Evolutionary conservation across 495 filamentous ascomycete genomes (phyloP).

Genomic region (Penicillium riverlandense): DNA sequence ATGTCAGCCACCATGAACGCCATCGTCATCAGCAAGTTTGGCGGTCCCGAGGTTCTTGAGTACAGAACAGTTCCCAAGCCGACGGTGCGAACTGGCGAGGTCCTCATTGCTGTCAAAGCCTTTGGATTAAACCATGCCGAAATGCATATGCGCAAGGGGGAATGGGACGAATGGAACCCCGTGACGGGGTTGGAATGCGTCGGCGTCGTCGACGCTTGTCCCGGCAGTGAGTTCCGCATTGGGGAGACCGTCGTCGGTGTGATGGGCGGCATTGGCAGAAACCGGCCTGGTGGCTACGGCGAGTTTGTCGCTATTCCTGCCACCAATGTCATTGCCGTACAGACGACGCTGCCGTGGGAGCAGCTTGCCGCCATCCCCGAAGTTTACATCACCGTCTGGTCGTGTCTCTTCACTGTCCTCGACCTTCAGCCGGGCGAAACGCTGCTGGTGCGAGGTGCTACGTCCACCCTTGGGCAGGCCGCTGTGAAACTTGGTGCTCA

Average conservation of each 20-base stretch:
- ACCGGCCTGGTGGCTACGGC: no score
- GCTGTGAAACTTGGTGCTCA: slow-evolving; percentile 38
- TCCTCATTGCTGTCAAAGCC: slow-evolving; percentile 31
- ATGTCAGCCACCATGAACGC: slow-evolving; percentile 24
- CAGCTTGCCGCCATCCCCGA: slow-evolving; percentile 35
- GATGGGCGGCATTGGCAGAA: no score
- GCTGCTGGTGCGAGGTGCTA: slow-evolving; percentile 36
- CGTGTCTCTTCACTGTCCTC: slow-evolving; percentile 32
- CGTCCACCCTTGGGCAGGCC: slow-evolving; percentile 36
- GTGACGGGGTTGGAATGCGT: slow-evolving; percentile 43
- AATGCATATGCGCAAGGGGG: slow-evolving; percentile 44
- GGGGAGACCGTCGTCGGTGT: no score
- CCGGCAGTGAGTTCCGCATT: no score
- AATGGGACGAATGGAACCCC: slow-evolving; percentile 40
- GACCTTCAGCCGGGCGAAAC: slow-evolving; percentile 23
- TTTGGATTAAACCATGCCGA: slow-evolving; percentile 47
- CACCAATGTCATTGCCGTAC: no score
- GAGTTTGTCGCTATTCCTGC: no score
- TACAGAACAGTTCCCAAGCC: slow-evolving; percentile 28
- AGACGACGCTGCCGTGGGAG: no score
- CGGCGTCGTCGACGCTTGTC: slow-evolving; percentile 21
- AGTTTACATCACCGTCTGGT: slow-evolving; percentile 35
- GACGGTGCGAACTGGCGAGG: slow-evolving; percentile 20
- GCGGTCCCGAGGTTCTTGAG: slow-evolving; percentile 27
- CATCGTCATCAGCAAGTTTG: slow-evolving; percentile 34